These are phyloP conservation scores for Xylaria palmicola DNA, from an alignment of 495 filamentous ascomycete genomes.

Conservation along the genomic window DNA sequence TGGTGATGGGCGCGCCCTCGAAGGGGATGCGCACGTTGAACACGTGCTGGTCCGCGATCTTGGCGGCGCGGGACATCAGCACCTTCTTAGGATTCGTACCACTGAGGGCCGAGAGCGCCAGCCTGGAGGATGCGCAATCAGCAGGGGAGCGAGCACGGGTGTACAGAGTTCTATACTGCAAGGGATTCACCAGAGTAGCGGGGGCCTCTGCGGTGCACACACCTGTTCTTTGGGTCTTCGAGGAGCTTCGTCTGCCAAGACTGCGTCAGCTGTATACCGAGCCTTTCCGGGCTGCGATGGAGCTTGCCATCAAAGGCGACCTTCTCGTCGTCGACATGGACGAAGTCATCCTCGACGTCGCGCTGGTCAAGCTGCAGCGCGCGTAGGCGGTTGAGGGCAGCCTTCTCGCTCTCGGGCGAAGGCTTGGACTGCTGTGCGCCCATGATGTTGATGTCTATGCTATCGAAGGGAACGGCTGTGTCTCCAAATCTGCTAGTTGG, in stretches of 20 bases:
- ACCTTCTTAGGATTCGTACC: constrained; percentile 53
- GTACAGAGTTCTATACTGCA: neutral
- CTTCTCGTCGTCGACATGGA: constrained; percentile 42
- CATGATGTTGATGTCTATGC: constrained; percentile 33
- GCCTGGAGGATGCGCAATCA: constrained; percentile 27
- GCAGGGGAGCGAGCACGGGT: neutral
- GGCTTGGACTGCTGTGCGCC: constrained; percentile 47
- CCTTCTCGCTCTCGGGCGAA: constrained; percentile 39
- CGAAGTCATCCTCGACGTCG: constrained; percentile 44
- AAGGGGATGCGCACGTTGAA: constrained; percentile 82
- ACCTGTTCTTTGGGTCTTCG: constrained; percentile 63
- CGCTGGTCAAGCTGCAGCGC: constrained; percentile 37
- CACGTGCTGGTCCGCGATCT: constrained; percentile 65
- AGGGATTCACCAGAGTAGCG: too few relatives aligned
- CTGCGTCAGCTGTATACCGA: constrained; percentile 47
- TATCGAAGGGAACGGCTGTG: neutral
- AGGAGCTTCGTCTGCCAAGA: constrained; percentile 62
- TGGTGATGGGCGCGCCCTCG: constrained; percentile 81
- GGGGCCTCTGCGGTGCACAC: too few relatives aligned
- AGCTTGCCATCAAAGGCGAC: constrained; percentile 10
- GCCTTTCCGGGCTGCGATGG: constrained; percentile 32
- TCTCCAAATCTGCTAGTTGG: neutral
- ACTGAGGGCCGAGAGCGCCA: constrained; percentile 68
- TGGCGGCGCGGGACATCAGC: constrained; percentile 55
- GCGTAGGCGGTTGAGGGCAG: constrained; percentile 41